These are phyloP conservation scores for Cruciata laevipes DNA, from an alignment of 257 asterid species.

Conservation along the genomic window DNA sequence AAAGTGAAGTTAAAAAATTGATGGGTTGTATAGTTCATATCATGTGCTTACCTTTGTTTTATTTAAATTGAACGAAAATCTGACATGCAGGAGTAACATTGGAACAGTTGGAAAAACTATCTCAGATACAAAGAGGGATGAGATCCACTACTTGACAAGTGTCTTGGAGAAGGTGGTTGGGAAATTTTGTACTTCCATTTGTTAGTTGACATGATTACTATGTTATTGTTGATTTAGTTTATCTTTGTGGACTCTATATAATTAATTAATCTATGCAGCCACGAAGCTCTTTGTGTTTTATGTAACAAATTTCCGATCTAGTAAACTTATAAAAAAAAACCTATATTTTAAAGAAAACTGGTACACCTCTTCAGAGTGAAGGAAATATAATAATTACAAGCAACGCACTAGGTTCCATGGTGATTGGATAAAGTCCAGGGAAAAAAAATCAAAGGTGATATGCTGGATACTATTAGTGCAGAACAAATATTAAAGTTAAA, in stretches of 20 bases:
- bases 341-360: not conserved
- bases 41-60: not conserved
- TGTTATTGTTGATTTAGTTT: not conserved
- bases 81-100: conserved; percentile 55
- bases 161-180: conserved; percentile 49
- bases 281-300: too few species aligned
- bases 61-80: conserved; percentile 6
- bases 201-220: not conserved
- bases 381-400: not conserved
- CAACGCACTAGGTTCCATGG: not conserved
- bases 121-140: conserved; percentile 48
- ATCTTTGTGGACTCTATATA: not conserved
- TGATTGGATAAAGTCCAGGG: not conserved
- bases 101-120: conserved; percentile 38
- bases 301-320: too few species aligned
- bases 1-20: not conserved
- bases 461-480: not conserved
- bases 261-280: not conserved
- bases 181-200: not conserved
- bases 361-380: not conserved
- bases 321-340: too few species aligned
- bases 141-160: conserved; percentile 41
- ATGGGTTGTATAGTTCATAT: not conserved
- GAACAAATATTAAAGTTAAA: not conserved
- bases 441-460: not conserved